A percentile compares a stretch with the other conserved stretches of the same genome.
phyloP scores from a whole-genome alignment of 257 asterid species.

The Misopates orontium region DNA sequence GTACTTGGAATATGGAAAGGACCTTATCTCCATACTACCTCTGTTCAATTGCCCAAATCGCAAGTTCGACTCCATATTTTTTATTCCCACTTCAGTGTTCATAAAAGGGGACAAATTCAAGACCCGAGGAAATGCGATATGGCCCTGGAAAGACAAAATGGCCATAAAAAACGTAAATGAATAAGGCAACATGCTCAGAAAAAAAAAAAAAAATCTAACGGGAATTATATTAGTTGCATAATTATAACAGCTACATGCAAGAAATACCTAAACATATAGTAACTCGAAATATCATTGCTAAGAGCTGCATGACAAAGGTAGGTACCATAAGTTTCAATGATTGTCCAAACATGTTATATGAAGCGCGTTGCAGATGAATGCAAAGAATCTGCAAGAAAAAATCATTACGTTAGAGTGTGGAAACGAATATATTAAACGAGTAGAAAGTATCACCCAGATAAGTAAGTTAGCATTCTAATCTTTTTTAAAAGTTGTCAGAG shows the following conservation, averaged over 20 bases:
- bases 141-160: constrained; percentile 52
- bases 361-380: constrained; percentile 91
- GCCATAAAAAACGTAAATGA: background rate
- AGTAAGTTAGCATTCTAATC: too few species aligned
- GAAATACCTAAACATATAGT: constrained; percentile 1
- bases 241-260: constrained; percentile 6
- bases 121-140: constrained; percentile 64
- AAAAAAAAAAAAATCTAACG: too few species aligned
- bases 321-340: constrained; percentile 70
- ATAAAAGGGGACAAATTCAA: constrained; percentile 64
- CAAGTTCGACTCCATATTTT: constrained; percentile 35
- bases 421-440: background rate
- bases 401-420: constrained; percentile 8
- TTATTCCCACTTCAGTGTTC: constrained; percentile 45
- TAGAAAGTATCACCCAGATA: too few species aligned
- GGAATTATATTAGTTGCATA: too few species aligned
- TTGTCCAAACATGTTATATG: constrained; percentile 70
- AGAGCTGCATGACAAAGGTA: constrained; percentile 1
- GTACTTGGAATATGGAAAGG: constrained; percentile 33
- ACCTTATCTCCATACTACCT: constrained; percentile 21
- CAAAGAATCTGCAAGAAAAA: constrained; percentile 72
- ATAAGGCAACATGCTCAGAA: too few species aligned
- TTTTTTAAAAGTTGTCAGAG: too few species aligned
- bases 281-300: constrained; percentile 1
- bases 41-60: constrained; percentile 26